phyloP scores from a whole-genome alignment of 2,329 filamentous ascomycete species.

The Bipolaris oryzae region DNA sequence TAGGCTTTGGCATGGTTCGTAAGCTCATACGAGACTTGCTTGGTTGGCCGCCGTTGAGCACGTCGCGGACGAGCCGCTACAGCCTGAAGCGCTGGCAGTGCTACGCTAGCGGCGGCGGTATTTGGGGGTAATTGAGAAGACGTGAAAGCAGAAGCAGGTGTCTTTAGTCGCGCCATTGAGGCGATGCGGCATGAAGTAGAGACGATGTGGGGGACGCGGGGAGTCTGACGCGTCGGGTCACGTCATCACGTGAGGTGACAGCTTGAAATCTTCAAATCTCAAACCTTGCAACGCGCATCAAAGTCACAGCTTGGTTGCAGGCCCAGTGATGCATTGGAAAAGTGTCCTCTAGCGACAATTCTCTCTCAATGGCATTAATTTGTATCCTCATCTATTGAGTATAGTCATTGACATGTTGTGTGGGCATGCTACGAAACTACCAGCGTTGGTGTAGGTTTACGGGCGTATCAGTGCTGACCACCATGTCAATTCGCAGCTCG shows the following conservation, averaged over 20 bases:
- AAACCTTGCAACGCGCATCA: too few species aligned
- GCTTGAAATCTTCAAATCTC: too few species aligned
- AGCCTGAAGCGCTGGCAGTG: conserved; percentile 28
- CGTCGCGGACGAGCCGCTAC: conserved; percentile 34
- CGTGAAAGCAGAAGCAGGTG: conserved; percentile 2
- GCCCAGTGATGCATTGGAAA: too few species aligned
- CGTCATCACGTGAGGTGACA: background rate
- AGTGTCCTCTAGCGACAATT: too few species aligned
- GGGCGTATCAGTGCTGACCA: too few species aligned
- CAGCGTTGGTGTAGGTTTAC: too few species aligned
- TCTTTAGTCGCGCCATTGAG: conserved; percentile 7
- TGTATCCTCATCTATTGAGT: too few species aligned
- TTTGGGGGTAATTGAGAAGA: background rate
- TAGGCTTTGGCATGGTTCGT: conserved; percentile 47
- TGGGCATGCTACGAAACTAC: too few species aligned
- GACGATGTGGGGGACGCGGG: background rate
- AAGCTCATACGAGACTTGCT: conserved; percentile 44
- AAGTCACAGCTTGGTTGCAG: too few species aligned
- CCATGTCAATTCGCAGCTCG: too few species aligned
- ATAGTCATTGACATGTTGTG: too few species aligned
- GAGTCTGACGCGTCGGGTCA: conserved; percentile 3
- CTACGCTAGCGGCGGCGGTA: background rate
- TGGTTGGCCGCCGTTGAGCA: conserved; percentile 37
- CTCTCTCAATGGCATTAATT: too few species aligned
- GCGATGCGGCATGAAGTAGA: background rate